Conservation (phyloP, 73 alveolate species). For the Symbiodinium natans region DNA sequence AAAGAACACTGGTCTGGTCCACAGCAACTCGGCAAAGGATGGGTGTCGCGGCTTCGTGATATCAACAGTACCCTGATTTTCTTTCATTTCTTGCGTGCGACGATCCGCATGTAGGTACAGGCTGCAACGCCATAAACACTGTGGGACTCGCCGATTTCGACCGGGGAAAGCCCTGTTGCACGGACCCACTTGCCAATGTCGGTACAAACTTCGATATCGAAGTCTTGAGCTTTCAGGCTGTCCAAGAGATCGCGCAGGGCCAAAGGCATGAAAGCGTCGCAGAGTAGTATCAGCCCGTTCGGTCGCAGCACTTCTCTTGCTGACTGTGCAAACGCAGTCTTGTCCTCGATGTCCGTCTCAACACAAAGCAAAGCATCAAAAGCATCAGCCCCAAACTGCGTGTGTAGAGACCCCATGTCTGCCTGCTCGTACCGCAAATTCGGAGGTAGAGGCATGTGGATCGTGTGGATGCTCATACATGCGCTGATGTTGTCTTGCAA, state of each 20-base stretch:
- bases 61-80: no score
- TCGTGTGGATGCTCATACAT: neutral
- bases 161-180: constrained; percentile 64
- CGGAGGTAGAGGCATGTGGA: constrained; percentile 31
- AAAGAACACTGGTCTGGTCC: no score
- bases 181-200: constrained; percentile 82
- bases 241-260: neutral
- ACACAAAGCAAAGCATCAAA: constrained; percentile 63
- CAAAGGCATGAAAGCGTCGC: constrained; percentile 44
- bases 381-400: neutral
- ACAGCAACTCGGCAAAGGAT: no score
- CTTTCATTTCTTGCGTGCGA: constrained; percentile 41
- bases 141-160: constrained; percentile 53
- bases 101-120: constrained; percentile 68
- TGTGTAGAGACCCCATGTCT: neutral
- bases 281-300: constrained; percentile 33
- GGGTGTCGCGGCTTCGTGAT: no score
- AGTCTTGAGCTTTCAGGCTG: neutral
- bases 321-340: constrained; percentile 1
- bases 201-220: constrained; percentile 4
- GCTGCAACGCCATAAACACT: constrained; percentile 45
- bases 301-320: neutral
- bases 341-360: constrained; percentile 43
- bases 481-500: constrained; percentile 20
- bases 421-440: constrained; percentile 25